phyloP scores from a whole-genome alignment of 2,329 filamentous ascomycete genomes.

The Apiospora phragmitis region DNA sequence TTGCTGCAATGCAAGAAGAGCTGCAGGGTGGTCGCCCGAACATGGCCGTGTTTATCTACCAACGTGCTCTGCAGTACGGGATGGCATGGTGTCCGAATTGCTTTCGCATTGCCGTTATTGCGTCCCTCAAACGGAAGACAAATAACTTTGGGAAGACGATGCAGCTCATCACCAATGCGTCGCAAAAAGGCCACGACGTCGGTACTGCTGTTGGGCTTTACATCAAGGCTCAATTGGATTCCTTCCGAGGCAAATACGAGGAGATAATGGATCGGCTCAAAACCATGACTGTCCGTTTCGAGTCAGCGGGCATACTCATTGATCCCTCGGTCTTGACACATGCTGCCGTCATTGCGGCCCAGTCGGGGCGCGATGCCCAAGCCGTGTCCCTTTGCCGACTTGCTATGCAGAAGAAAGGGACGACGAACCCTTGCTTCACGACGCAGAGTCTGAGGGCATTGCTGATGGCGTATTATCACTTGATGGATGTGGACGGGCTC shows the following conservation, averaged over 20 bases:
- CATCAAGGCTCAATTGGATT: conserved; percentile 26
- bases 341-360: conserved; percentile 25
- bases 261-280: conserved; percentile 27
- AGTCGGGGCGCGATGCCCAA: conserved; percentile 22
- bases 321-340: conserved; percentile 25
- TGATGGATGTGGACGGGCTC: conserved; percentile 23
- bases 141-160: conserved; percentile 34
- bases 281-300: conserved; percentile 27
- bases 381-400: conserved; percentile 29
- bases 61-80: conserved; percentile 32
- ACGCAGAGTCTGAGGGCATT: conserved; percentile 23
- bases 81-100: conserved; percentile 41
- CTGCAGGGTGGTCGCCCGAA: conserved; percentile 33
- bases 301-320: conserved; percentile 26
- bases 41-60: conserved; percentile 40
- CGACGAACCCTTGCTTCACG: conserved; percentile 28
- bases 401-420: conserved; percentile 25
- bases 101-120: conserved; percentile 49
- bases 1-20: conserved; percentile 42
- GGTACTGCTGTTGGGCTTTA: conserved; percentile 32
- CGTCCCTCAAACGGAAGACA: conserved; percentile 37
- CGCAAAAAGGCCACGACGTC: conserved; percentile 42
- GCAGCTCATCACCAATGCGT: conserved; percentile 40
- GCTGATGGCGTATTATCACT: conserved; percentile 25
- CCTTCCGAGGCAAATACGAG: conserved; percentile 20